Conservation (phyloP, 164 flowering plant genomes). For the Annona squamosa region DNA sequence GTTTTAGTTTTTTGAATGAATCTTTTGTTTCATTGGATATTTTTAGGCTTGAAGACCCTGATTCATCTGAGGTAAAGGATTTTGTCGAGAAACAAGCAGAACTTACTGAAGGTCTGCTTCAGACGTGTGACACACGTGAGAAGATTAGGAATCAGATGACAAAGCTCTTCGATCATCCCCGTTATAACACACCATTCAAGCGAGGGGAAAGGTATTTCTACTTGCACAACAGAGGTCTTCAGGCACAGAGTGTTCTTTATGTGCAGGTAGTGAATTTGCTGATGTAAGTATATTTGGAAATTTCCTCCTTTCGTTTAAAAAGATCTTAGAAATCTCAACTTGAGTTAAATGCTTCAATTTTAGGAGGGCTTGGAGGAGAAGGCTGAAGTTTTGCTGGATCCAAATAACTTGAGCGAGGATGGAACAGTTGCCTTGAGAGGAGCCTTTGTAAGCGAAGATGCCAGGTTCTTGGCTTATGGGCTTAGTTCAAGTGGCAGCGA, state of each 20-base stretch:
- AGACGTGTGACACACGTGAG: conserved; percentile 59
- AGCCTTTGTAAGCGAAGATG: conserved; percentile 67
- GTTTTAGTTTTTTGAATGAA: too few relatives aligned
- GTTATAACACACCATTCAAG: conserved; percentile 60
- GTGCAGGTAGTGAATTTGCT: conserved; percentile 51
- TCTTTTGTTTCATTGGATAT: too few relatives aligned
- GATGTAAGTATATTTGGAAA: background rate
- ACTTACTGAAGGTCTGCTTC: conserved; percentile 57
- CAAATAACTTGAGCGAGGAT: conserved; percentile 90
- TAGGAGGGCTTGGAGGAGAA: conserved; percentile 82
- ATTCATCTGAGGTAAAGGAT: conserved; percentile 74
- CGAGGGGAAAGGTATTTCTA: conserved; percentile 77
- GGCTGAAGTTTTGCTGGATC: conserved; percentile 87
- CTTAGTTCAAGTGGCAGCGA: conserved; percentile 95
- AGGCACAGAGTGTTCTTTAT: conserved; percentile 77
- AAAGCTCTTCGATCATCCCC: conserved; percentile 65
- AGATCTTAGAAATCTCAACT: too few relatives aligned
- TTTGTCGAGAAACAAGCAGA: conserved; percentile 74
- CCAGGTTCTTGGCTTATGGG: conserved; percentile 81
- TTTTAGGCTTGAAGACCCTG: conserved; percentile 91
- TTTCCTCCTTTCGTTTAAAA: too few relatives aligned
- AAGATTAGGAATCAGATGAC: conserved; percentile 65
- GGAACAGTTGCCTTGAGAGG: conserved; percentile 76
- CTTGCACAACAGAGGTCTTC: conserved; percentile 90
- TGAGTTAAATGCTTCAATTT: background rate